These are phyloP conservation scores for Penicillium decumbens DNA, from an alignment of 2,329 filamentous ascomycete species.

Conservation along the genomic window DNA sequence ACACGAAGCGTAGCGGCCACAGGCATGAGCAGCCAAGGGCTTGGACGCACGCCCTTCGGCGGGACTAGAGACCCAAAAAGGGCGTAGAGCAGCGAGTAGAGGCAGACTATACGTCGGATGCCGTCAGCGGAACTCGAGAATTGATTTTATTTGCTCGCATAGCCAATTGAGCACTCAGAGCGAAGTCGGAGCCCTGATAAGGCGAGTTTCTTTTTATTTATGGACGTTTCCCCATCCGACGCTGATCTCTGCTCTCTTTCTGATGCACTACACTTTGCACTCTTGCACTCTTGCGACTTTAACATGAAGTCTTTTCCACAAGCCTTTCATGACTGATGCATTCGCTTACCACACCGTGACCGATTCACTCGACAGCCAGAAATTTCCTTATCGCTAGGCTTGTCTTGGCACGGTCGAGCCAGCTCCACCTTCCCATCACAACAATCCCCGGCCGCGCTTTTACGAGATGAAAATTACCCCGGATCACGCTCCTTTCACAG, in stretches of 20 bases:
- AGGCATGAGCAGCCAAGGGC: slow-evolving; percentile 9
- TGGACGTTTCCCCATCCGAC: neutral
- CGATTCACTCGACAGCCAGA: slow-evolving; percentile 16
- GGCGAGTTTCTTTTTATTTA: neutral
- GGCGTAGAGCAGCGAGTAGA: neutral
- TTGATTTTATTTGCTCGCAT: neutral
- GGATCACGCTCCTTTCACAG: slow-evolving; percentile 1
- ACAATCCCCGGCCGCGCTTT: slow-evolving; percentile 7
- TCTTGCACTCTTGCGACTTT: neutral
- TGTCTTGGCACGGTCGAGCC: slow-evolving; percentile 19
- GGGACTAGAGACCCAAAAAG: slow-evolving; percentile 3
- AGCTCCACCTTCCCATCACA: slow-evolving; percentile 6
- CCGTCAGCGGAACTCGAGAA: slow-evolving; percentile 3
- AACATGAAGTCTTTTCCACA: neutral
- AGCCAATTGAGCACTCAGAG: neutral
- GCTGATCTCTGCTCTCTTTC: neutral
- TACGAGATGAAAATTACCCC: slow-evolving; percentile 28
- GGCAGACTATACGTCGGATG: neutral
- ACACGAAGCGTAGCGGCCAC: neutral
- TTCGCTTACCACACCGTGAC: slow-evolving; percentile 6
- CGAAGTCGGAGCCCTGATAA: slow-evolving; percentile 20
- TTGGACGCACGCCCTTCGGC: slow-evolving; percentile 11
- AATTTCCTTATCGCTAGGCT: slow-evolving; percentile 12
- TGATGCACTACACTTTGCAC: neutral
- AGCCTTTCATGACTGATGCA: neutral